Conservation (phyloP, 108 stramenopile species). For the Bacterosira constricta region DNA sequence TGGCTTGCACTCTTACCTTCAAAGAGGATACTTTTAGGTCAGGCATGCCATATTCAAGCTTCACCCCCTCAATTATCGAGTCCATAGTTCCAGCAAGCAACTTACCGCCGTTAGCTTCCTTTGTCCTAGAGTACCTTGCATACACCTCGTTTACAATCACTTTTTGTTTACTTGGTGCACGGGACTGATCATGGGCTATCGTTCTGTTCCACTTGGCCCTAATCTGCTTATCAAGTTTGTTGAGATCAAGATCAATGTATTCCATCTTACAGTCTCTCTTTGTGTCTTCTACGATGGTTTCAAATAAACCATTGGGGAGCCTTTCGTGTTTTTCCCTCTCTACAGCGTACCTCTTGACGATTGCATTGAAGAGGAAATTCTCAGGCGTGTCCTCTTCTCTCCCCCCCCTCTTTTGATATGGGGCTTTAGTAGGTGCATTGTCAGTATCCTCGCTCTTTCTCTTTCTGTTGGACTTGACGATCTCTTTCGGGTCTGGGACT, state of each 20-base stretch:
- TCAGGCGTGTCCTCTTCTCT: neutral
- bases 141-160: neutral
- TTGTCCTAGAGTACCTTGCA: slow-evolving; percentile 4
- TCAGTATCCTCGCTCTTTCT: neutral
- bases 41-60: slow-evolving; percentile 16
- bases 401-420: neutral
- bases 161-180: neutral
- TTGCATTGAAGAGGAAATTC: neutral
- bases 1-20: neutral
- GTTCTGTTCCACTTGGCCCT: neutral
- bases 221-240: neutral
- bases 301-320: slow-evolving; percentile 9
- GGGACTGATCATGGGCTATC: neutral
- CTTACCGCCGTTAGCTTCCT: slow-evolving; percentile 9
- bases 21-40: neutral
- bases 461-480: neutral
- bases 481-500: neutral
- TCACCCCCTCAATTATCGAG: neutral
- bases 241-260: neutral
- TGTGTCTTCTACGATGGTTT: slow-evolving; percentile 5
- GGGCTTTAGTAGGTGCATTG: neutral
- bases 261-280: slow-evolving; percentile 13
- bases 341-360: neutral
- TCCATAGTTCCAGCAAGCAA: neutral
- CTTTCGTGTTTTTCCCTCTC: neutral